These are phyloP conservation scores for Pezicula carpinea DNA, from an alignment of 2,329 filamentous ascomycete species.

Conservation along the genomic window DNA sequence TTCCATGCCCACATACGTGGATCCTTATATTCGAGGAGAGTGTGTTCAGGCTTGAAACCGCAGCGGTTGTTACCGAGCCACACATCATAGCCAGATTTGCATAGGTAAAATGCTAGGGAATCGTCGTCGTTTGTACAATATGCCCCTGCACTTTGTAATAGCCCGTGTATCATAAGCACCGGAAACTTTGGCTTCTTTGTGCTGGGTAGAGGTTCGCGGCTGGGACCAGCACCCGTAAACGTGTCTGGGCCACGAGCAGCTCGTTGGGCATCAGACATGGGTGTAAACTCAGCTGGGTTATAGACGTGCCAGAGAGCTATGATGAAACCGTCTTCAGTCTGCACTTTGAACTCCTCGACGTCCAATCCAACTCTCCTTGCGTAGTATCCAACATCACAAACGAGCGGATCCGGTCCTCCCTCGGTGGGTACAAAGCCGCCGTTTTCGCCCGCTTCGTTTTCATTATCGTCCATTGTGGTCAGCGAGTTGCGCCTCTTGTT, in stretches of 20 bases:
- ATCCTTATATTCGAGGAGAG: conserved; percentile 64
- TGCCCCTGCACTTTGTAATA: conserved; percentile 82
- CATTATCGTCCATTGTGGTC: conserved; percentile 26
- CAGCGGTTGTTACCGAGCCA: conserved; percentile 95
- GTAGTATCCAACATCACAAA: conserved; percentile 81
- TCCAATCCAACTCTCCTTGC: conserved; percentile 83
- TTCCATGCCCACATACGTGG: conserved; percentile 98
- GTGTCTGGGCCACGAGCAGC: conserved; percentile 54
- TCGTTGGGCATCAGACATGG: conserved; percentile 43
- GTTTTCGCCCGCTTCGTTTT: conserved; percentile 39
- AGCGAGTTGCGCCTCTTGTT: conserved; percentile 34
- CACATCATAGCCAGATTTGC: conserved; percentile 88
- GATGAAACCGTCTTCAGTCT: conserved; percentile 92
- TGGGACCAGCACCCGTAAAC: conserved; percentile 45
- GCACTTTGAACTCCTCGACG: conserved; percentile 75
- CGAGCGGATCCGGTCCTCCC: conserved; percentile 72
- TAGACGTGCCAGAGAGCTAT: conserved; percentile 87
- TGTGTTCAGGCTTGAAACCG: conserved; percentile 76
- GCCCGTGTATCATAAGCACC: conserved; percentile 79
- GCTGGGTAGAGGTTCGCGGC: conserved; percentile 31
- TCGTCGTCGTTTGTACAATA: conserved; percentile 89
- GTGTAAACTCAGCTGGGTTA: conserved; percentile 69
- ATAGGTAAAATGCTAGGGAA: conserved; percentile 85
- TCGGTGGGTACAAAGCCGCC: conserved; percentile 63
- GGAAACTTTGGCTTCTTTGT: conserved; percentile 58